A percentile compares a stretch with the other conserved stretches of the same genome.
These are phyloP conservation scores for Phytophthora litchii DNA, from an alignment of 352 stramenopile genomes.

Conservation along the genomic window DNA sequence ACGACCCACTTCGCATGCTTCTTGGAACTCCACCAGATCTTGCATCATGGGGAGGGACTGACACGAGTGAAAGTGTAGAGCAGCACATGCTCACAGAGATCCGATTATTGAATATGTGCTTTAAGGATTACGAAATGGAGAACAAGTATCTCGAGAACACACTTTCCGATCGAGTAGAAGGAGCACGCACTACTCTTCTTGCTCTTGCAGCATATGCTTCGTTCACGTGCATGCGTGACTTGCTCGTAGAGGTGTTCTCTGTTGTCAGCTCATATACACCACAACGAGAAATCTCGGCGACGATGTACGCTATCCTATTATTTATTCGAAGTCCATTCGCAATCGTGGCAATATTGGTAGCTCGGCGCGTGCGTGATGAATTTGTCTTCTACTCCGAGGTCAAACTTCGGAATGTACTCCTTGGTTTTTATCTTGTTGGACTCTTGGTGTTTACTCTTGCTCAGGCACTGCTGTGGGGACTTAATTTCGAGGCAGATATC, in stretches of 20 bases:
- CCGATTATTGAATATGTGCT: slow-evolving; percentile 58
- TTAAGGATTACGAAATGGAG: slow-evolving; percentile 77
- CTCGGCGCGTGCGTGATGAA: slow-evolving; percentile 44
- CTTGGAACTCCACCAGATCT: slow-evolving; percentile 57
- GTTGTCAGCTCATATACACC: slow-evolving; percentile 25
- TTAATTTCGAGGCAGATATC: slow-evolving; percentile 62
- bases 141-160: slow-evolving; percentile 76
- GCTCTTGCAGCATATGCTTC: slow-evolving; percentile 59
- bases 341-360: slow-evolving; percentile 42
- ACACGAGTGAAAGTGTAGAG: slow-evolving; percentile 50
- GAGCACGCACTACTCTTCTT: slow-evolving; percentile 62
- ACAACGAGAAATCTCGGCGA: slow-evolving; percentile 27
- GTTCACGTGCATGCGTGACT: slow-evolving; percentile 74
- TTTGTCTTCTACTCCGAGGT: slow-evolving; percentile 65
- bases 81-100: slow-evolving; percentile 75
- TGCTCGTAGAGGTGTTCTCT: slow-evolving; percentile 54
- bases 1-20: slow-evolving; percentile 57
- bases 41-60: slow-evolving; percentile 41
- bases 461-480: slow-evolving; percentile 57
- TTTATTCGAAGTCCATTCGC: slow-evolving; percentile 38
- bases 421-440: slow-evolving; percentile 65
- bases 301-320: slow-evolving; percentile 45
- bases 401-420: slow-evolving; percentile 68
- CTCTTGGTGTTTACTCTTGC: slow-evolving; percentile 56
- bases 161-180: slow-evolving; percentile 62